phyloP scores from a whole-genome alignment of 2,329 filamentous ascomycete species.

The Fusarium bactridioides region DNA sequence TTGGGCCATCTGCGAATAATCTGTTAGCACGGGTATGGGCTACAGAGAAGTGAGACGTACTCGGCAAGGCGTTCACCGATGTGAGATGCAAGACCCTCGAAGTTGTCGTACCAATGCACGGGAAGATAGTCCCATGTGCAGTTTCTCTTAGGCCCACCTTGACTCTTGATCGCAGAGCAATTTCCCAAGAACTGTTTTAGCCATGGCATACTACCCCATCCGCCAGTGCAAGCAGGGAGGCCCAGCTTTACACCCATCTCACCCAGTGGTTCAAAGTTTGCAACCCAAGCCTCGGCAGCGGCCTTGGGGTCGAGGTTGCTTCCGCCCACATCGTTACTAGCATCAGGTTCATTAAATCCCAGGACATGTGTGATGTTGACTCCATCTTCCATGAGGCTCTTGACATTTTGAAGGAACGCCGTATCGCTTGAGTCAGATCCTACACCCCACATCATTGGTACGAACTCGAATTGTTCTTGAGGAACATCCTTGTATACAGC shows the following conservation, averaged over 20 bases:
- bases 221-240: conserved; percentile 74
- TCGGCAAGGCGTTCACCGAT: conserved; percentile 60
- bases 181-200: conserved; percentile 69
- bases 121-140: conserved; percentile 71
- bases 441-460: conserved; percentile 82
- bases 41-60: conserved; percentile 38
- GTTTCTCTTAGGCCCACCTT: conserved; percentile 50
- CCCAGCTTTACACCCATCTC: conserved; percentile 72
- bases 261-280: conserved; percentile 74
- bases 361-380: conserved; percentile 72
- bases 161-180: conserved; percentile 67
- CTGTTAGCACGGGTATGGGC: neutral
- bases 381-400: conserved; percentile 57
- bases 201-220: conserved; percentile 69
- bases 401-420: conserved; percentile 68
- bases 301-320: conserved; percentile 64
- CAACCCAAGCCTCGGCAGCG: conserved; percentile 75
- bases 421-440: conserved; percentile 58
- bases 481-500: conserved; percentile 55
- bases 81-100: conserved; percentile 72
- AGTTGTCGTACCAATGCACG: conserved; percentile 74
- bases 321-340: conserved; percentile 62
- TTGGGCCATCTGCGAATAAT: conserved; percentile 60
- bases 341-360: conserved; percentile 84
- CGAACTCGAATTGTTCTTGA: conserved; percentile 71